Evolutionary conservation across 169 alveolate genomes (phyloP).

Genomic region (Ichthyophthirius multifiliis): DNA sequence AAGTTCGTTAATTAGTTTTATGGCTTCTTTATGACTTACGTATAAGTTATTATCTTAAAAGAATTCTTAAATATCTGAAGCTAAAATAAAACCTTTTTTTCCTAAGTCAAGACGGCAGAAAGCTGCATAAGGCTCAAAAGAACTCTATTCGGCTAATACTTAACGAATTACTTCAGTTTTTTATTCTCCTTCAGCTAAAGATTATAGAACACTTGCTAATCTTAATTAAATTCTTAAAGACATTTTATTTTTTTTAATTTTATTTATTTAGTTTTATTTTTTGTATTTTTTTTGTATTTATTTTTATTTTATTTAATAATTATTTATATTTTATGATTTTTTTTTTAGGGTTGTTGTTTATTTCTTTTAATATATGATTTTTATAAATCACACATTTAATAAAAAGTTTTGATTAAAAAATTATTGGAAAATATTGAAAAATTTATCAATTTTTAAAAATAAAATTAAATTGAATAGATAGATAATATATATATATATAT

Average conservation of each 20-base stretch:
- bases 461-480: too few relatives aligned
- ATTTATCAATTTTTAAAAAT: too few relatives aligned
- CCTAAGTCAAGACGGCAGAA: slow-evolving; percentile 61
- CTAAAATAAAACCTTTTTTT: slow-evolving; percentile 40
- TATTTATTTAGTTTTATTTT: too few relatives aligned
- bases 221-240: slow-evolving; percentile 20
- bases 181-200: slow-evolving; percentile 46
- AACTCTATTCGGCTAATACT: slow-evolving; percentile 49
- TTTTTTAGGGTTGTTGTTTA: too few relatives aligned
- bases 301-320: too few relatives aligned
- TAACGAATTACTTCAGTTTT: slow-evolving; percentile 44
- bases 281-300: too few relatives aligned
- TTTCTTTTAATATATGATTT: too few relatives aligned
- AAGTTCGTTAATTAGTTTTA: slow-evolving; percentile 37
- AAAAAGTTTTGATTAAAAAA: too few relatives aligned
- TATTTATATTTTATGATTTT: too few relatives aligned
- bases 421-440: too few relatives aligned
- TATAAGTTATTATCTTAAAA: slow-evolving; percentile 48
- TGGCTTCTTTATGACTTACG: slow-evolving; percentile 40
- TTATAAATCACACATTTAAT: too few relatives aligned
- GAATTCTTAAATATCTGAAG: slow-evolving; percentile 44
- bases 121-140: slow-evolving; percentile 65
- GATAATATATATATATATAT: too few relatives aligned
- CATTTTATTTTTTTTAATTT: slow-evolving; percentile 26
- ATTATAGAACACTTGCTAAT: slow-evolving; percentile 21